Evolutionary conservation across 1,139 yeast genomes (phyloP).

Genomic region (Pichia sp.): DNA sequence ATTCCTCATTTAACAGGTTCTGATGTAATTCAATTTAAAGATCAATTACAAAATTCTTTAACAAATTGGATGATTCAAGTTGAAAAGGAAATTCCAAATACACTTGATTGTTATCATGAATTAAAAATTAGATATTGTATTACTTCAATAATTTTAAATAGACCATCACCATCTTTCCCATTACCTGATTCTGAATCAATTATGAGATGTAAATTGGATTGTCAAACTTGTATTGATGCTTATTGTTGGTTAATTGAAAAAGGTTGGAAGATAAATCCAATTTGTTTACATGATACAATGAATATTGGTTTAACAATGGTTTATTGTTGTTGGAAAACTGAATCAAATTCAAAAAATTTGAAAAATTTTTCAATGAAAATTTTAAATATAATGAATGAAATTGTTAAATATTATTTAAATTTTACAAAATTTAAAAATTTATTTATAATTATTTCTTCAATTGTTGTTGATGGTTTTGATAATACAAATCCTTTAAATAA

Average conservation of each 20-base stretch:
- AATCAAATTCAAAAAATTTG: constrained; percentile 14
- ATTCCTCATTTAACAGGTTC: constrained; percentile 12
- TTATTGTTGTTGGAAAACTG: constrained; percentile 23
- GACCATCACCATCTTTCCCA: constrained; percentile 22
- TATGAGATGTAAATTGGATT: constrained; percentile 16
- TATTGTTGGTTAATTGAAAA: constrained; percentile 13
- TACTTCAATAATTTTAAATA: constrained; percentile 15
- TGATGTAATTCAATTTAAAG: constrained; percentile 12
- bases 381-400: constrained; percentile 16
- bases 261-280: constrained; percentile 18
- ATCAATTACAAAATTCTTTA: constrained; percentile 13
- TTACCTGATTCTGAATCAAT: constrained; percentile 16
- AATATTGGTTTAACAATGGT: constrained; percentile 20
- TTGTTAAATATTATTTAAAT: constrained; percentile 14
- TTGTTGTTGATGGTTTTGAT: constrained; percentile 18
- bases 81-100: constrained; percentile 17
- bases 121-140: constrained; percentile 19
- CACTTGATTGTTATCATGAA: constrained; percentile 15
- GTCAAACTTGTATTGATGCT: constrained; percentile 15
- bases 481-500: not conserved
- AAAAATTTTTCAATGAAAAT: constrained; percentile 14
- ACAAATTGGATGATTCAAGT: constrained; percentile 19
- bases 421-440: constrained; percentile 18
- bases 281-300: constrained; percentile 18
- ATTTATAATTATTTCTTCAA: constrained; percentile 17